A percentile compares a stretch with the other conserved stretches of the same genome.
Evolutionary conservation across 2,329 filamentous ascomycete genomes (phyloP).

Genomic region (Dothideomycetes sp.): DNA sequence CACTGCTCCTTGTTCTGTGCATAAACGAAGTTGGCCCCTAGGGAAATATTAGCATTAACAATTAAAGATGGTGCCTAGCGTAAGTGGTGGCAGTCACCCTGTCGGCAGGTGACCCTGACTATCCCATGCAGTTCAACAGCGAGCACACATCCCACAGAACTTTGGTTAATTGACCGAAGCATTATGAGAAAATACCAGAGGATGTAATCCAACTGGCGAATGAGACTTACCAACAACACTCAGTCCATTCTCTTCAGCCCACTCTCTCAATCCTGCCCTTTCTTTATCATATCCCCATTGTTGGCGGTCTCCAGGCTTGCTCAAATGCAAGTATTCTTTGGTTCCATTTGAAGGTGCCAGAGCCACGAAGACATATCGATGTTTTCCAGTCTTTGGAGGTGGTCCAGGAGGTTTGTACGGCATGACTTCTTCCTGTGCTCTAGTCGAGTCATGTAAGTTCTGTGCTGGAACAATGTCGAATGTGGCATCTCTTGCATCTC

Average conservation of each 20-base stretch:
- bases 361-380: conserved; percentile 49
- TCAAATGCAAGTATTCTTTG: conserved; percentile 33
- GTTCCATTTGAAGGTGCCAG: conserved; percentile 39
- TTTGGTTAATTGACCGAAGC: background rate
- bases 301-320: conserved; percentile 39
- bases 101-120: conserved; percentile 13
- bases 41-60: conserved; percentile 13
- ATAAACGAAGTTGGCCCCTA: conserved; percentile 39
- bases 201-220: background rate
- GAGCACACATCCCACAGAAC: background rate
- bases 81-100: too few relatives aligned
- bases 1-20: conserved; percentile 41
- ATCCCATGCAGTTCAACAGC: background rate
- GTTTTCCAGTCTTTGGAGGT: conserved; percentile 46
- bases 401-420: conserved; percentile 46
- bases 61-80: too few relatives aligned
- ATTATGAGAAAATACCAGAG: background rate
- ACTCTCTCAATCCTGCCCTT: conserved; percentile 41
- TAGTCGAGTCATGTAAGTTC: background rate
- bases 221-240: conserved; percentile 36
- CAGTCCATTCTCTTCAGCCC: conserved; percentile 41
- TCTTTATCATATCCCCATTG: conserved; percentile 48
- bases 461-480: background rate
- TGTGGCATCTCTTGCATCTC: background rate
- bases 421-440: conserved; percentile 35